Evolutionary conservation across 2,329 filamentous ascomycete species (phyloP), one percentile per base, ranked within the genome.

Genomic region (Westerdykella ornata): DNA sequence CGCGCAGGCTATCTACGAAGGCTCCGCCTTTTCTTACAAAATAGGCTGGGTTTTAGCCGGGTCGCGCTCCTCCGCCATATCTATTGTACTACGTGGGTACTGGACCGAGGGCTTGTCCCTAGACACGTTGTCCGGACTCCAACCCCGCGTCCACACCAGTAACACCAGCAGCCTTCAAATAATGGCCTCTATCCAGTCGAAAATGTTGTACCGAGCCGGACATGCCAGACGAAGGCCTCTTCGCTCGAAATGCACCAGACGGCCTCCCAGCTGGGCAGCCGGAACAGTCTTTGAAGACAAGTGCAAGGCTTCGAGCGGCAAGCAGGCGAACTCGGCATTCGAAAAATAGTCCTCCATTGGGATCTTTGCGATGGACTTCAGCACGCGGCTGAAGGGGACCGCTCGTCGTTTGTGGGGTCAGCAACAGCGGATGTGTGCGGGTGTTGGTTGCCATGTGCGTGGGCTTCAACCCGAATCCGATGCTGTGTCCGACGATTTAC

Each of bases 1-100:
- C 35, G 42, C 51, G 39, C 49, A 53, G 48, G 48, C 51, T 34
- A 51, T 44, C 43, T 61, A 61, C 38, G 47, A 52, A 15, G 42
- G 41, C 35, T 62, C 66, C 29, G 69, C 68, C 44, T 72, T 67
- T 47, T 63, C 62, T 37, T 57, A 62, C 30, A 65, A 60, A 26
- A 68, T 73, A 52, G 69, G 68, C 45, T 73, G 69, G 70, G 70
- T 70, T n/a, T n/a, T 29, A 41, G 38, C 16, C 60, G 55, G 5
- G 69, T 70, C 4, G 71, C 66, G 16, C 60, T 73, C 2, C 52
- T 74, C 36, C 51, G 73, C 17, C n/a, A n/a, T n/a, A 65, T 73
- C 53, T 71, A 73, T 48, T 73, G 31, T 73, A 70, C 54, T 68
- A 63, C n/a, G n/a, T 29, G 70, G 69, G 12, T 72, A 73, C 53